A percentile compares a stretch with the other conserved stretches of the same genome.
Evolutionary conservation across 352 stramenopile species (phyloP).

Genomic region (Sclerospora graminicola): DNA sequence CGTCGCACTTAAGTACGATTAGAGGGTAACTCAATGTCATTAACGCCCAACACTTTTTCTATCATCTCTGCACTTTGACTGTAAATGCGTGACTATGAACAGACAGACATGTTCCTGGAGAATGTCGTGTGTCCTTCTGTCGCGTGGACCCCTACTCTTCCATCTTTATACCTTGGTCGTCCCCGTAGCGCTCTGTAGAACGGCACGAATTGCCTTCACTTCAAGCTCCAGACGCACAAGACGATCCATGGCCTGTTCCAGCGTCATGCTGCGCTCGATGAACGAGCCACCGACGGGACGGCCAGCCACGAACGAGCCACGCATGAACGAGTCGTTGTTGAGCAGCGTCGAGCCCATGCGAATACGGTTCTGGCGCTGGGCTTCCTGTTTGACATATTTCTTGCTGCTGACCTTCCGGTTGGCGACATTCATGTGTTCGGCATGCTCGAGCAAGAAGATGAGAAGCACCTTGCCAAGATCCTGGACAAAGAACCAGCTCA

Average conservation of each 20-base stretch:
- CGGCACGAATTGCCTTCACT: conserved; percentile 54
- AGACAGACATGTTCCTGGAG: conserved; percentile 4
- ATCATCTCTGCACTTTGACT: conserved; percentile 9
- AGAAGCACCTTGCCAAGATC: conserved; percentile 66
- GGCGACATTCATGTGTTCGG: conserved; percentile 45
- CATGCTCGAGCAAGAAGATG: conserved; percentile 50
- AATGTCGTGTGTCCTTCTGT: neutral
- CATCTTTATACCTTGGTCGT: conserved; percentile 14
- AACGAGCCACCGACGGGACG: conserved; percentile 51
- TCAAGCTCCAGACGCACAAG: conserved; percentile 52
- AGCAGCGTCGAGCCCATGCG: conserved; percentile 54
- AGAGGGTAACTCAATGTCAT: too few relatives aligned
- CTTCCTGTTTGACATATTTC: conserved; percentile 49
- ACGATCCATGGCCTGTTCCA: conserved; percentile 69
- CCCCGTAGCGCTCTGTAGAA: conserved; percentile 43
- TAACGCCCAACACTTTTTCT: conserved; percentile 14
- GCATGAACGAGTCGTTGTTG: conserved; percentile 55
- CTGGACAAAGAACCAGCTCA: conserved; percentile 85
- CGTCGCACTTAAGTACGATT: too few relatives aligned
- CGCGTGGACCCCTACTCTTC: neutral
- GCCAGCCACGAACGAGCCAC: conserved; percentile 69
- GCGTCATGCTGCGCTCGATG: conserved; percentile 44
- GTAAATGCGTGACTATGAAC: conserved; percentile 20
- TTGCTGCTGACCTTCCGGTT: conserved; percentile 47
- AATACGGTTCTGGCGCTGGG: conserved; percentile 70